phyloP scores from a whole-genome alignment of 2,329 filamentous ascomycete species.

The Cadophora sp. region DNA sequence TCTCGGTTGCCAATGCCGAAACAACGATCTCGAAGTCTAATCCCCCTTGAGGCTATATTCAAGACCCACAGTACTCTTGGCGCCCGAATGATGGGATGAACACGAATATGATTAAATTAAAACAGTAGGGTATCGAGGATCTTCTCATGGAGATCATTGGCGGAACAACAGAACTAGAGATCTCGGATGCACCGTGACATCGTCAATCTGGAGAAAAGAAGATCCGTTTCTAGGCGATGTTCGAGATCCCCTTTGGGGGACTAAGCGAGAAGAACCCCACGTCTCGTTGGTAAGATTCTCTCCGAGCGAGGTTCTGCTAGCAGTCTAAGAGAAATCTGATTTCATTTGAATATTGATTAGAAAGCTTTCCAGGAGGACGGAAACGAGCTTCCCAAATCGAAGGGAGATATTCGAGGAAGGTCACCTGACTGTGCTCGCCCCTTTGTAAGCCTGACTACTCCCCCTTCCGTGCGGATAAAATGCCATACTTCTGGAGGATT shows the following conservation, averaged over 20 bases:
- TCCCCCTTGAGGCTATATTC: constrained; percentile 6
- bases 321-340: too few species aligned
- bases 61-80: background rate
- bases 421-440: background rate
- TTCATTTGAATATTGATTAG: too few species aligned
- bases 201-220: constrained; percentile 21
- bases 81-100: constrained; percentile 7
- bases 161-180: constrained; percentile 1
- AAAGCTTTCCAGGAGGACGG: too few species aligned
- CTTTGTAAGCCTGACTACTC: background rate
- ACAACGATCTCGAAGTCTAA: constrained; percentile 9
- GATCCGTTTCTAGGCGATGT: constrained; percentile 11
- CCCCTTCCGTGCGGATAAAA: background rate
- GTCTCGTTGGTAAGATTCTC: too few species aligned
- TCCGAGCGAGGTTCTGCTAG: too few species aligned
- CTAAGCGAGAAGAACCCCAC: too few species aligned
- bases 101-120: background rate
- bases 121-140: background rate
- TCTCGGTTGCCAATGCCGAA: constrained; percentile 8
- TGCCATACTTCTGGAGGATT: background rate
- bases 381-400: background rate
- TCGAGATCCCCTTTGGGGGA: background rate
- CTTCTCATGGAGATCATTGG: background rate
- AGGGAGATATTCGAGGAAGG: background rate
- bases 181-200: constrained; percentile 1